These are phyloP conservation scores for Mucor irregularis DNA, from an alignment of 371 early-diverging fungal species.

Conservation along the genomic window DNA sequence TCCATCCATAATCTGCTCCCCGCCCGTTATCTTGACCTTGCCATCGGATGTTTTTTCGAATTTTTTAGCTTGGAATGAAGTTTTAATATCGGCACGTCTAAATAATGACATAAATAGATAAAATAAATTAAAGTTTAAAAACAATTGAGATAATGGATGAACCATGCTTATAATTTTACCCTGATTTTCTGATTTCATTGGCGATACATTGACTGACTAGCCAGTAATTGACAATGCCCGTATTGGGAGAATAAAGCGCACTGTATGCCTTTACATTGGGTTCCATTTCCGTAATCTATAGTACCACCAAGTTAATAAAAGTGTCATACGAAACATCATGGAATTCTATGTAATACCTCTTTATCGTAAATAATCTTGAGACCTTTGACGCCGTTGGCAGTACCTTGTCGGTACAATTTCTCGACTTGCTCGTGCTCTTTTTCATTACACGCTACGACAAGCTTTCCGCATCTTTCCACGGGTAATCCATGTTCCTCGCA, in stretches of 20 bases:
- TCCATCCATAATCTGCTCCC: conserved; percentile 30
- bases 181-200: conserved; percentile 29
- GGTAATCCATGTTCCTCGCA: conserved; percentile 40
- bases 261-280: conserved; percentile 44
- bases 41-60: conserved; percentile 28
- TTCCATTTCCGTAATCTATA: conserved; percentile 34
- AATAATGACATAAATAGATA: not conserved
- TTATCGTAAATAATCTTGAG: conserved; percentile 35
- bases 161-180: conserved; percentile 14
- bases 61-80: conserved; percentile 37
- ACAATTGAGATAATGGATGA: no score
- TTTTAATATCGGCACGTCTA: conserved; percentile 46
- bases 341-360: conserved; percentile 23
- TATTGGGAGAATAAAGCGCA: conserved; percentile 44
- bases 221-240: conserved; percentile 43
- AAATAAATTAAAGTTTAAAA: no score
- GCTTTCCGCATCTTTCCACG: conserved; percentile 41
- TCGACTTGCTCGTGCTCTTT: conserved; percentile 40
- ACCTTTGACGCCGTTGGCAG: conserved; percentile 43
- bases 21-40: conserved; percentile 30
- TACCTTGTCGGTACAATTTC: conserved; percentile 38
- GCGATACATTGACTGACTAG: conserved; percentile 36
- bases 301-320: not conserved
- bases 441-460: conserved; percentile 39
- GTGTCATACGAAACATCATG: not conserved